Percentiles rank a stretch among this genome's conserved stretches.
Conservation (phyloP, 441 rosid species). For the Francoa sonchifolia region DNA sequence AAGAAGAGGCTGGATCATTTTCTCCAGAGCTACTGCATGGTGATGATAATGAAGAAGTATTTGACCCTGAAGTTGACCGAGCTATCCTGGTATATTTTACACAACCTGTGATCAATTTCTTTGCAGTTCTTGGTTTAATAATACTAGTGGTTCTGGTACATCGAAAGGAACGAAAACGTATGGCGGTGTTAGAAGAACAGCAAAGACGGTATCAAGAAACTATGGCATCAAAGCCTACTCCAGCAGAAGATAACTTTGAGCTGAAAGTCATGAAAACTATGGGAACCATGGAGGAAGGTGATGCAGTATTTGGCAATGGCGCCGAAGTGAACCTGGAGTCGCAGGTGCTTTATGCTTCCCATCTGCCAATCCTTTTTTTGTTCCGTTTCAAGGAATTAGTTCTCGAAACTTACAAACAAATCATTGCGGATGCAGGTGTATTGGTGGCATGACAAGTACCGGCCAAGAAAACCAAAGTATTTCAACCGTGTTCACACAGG, state of each 20-base stretch:
- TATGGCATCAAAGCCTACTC: slow-evolving; percentile 54
- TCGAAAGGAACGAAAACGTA: slow-evolving; percentile 57
- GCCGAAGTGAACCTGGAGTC: slow-evolving; percentile 90
- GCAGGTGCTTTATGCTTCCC: slow-evolving; percentile 30
- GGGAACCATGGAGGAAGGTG: slow-evolving; percentile 96
- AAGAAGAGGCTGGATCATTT: slow-evolving; percentile 72
- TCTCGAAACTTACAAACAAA: background rate
- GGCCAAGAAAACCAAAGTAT: slow-evolving; percentile 87
- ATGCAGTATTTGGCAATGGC: slow-evolving; percentile 79
- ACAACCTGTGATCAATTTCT: background rate
- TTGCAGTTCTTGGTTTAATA: slow-evolving; percentile 9
- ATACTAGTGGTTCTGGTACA: background rate
- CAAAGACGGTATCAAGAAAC: slow-evolving; percentile 64
- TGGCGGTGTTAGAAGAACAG: slow-evolving; percentile 55
- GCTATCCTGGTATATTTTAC: slow-evolving; percentile 48
- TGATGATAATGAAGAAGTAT: slow-evolving; percentile 70
- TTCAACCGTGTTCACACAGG: slow-evolving; percentile 97
- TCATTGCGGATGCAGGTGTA: slow-evolving; percentile 41
- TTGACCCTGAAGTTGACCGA: slow-evolving; percentile 90
- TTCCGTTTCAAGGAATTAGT: background rate
- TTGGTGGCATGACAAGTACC: slow-evolving; percentile 99
- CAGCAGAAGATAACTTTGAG: slow-evolving; percentile 69
- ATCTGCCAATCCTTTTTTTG: background rate
- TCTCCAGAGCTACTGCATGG: slow-evolving; percentile 83
- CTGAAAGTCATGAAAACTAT: slow-evolving; percentile 80